These are phyloP conservation scores for Colletotrichum plurivorum DNA, from an alignment of 2,329 filamentous ascomycete genomes.

Conservation along the genomic window DNA sequence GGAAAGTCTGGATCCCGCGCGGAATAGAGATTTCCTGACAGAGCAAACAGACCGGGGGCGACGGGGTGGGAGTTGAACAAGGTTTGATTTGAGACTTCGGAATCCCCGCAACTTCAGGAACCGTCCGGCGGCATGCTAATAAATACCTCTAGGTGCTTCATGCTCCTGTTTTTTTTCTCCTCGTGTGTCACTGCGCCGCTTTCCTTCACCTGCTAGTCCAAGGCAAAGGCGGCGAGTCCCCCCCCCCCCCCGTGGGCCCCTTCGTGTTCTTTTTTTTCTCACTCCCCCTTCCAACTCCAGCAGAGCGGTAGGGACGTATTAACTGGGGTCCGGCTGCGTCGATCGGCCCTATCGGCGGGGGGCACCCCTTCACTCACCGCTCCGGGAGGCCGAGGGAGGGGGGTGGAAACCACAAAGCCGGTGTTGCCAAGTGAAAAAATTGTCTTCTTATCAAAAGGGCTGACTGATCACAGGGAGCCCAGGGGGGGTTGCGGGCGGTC, in stretches of 20 bases:
- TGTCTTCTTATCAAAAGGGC: not conserved
- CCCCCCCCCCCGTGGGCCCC: slow-evolving; percentile 1
- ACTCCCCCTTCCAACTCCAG: not conserved
- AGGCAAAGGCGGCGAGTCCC: slow-evolving; percentile 6
- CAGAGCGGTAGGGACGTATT: slow-evolving; percentile 25
- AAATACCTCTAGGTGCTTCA: not conserved
- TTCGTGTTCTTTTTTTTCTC: slow-evolving; percentile 14
- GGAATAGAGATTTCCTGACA: not conserved
- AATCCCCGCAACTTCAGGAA: not conserved
- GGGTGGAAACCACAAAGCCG: not conserved
- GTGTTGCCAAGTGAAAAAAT: not conserved
- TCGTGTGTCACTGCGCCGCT: not conserved
- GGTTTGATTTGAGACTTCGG: slow-evolving; percentile 16
- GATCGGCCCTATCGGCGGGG: slow-evolving; percentile 40
- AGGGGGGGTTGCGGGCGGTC: not conserved
- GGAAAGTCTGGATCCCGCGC: not conserved
- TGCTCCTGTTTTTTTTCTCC: not conserved
- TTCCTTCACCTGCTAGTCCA: slow-evolving; percentile 11
- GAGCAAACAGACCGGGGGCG: not conserved
- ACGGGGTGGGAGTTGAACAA: slow-evolving; percentile 13
- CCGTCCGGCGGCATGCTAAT: not conserved
- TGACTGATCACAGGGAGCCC: not conserved
- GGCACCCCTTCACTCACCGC: slow-evolving; percentile 28
- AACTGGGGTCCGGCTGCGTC: slow-evolving; percentile 31
- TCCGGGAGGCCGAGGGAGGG: slow-evolving; percentile 4